A percentile compares a stretch with the other conserved stretches of the same genome.
Conservation (phyloP, 2,329 filamentous ascomycete species). For the Aspergillus sclerotialis region DNA sequence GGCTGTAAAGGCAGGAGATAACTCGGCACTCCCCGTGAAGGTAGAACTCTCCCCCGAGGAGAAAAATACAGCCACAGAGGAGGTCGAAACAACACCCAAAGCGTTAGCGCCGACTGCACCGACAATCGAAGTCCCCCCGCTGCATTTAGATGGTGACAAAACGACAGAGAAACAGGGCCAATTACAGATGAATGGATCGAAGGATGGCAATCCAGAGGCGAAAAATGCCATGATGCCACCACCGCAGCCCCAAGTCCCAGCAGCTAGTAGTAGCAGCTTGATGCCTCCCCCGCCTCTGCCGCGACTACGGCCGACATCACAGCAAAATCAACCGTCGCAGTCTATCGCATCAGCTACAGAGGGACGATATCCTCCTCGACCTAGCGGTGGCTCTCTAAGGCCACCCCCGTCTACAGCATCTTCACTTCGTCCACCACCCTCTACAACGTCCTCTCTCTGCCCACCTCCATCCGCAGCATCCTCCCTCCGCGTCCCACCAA, state of each 20-base stretch:
- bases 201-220: slow-evolving; percentile 2
- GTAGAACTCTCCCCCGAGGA: not conserved
- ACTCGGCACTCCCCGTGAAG: slow-evolving; percentile 1
- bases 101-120: slow-evolving; percentile 20
- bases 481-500: slow-evolving; percentile 34
- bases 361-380: slow-evolving; percentile 21
- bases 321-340: slow-evolving; percentile 13
- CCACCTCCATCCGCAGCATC: slow-evolving; percentile 40
- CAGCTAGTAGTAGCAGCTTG: slow-evolving; percentile 15
- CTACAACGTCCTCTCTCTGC: slow-evolving; percentile 38
- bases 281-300: slow-evolving; percentile 31
- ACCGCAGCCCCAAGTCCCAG: slow-evolving; percentile 7
- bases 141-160: slow-evolving; percentile 22
- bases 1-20: slow-evolving; percentile 7
- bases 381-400: slow-evolving; percentile 24
- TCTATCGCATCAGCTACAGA: slow-evolving; percentile 6
- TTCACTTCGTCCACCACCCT: slow-evolving; percentile 38
- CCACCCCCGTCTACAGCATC: slow-evolving; percentile 41
- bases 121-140: slow-evolving; percentile 22
- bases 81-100: slow-evolving; percentile 31
- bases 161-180: slow-evolving; percentile 6
- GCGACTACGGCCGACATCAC: slow-evolving; percentile 16
- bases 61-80: slow-evolving; percentile 12
- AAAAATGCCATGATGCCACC: slow-evolving; percentile 8
- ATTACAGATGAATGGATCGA: slow-evolving; percentile 4